Percentiles rank a stretch among this genome's conserved stretches.
Evolutionary conservation across 2,329 filamentous ascomycete species (phyloP).

Genomic region (Coniella vitis): DNA sequence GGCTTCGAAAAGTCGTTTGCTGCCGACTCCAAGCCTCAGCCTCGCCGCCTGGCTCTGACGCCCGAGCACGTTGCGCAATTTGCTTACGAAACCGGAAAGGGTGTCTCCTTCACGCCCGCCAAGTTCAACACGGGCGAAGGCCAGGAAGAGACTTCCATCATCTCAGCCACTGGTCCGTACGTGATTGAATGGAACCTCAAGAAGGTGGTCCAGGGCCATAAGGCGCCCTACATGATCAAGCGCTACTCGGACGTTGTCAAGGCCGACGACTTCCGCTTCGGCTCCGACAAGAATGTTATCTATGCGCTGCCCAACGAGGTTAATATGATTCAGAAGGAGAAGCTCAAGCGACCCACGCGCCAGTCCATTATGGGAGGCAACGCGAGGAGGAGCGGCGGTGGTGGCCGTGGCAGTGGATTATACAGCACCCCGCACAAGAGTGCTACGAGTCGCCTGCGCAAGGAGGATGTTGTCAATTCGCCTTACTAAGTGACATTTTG

Average conservation of each 20-base stretch:
- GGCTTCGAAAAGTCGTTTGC: constrained; percentile 92
- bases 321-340: constrained; percentile 88
- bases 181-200: constrained; percentile 95
- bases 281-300: constrained; percentile 95
- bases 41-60: constrained; percentile 79
- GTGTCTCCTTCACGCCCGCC: constrained; percentile 81
- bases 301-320: constrained; percentile 95
- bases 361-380: constrained; percentile 76
- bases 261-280: constrained; percentile 97
- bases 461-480: constrained; percentile 77
- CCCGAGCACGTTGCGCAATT: constrained; percentile 95
- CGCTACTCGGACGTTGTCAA: constrained; percentile 92
- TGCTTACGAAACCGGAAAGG: constrained; percentile 86
- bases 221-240: constrained; percentile 93
- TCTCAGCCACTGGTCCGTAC: constrained; percentile 93
- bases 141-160: constrained; percentile 81
- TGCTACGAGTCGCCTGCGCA: constrained; percentile 43
- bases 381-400: constrained; percentile 47
- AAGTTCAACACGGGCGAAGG: constrained; percentile 89
- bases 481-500: constrained; percentile 37
- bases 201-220: constrained; percentile 74
- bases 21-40: constrained; percentile 89
- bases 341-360: constrained; percentile 78
- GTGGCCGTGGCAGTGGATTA: constrained; percentile 22
- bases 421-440: constrained; percentile 12